Evolutionary conservation across 352 stramenopile species (phyloP), one percentile per base, ranked within the genome.

Genomic region (Peronospora destructor): DNA sequence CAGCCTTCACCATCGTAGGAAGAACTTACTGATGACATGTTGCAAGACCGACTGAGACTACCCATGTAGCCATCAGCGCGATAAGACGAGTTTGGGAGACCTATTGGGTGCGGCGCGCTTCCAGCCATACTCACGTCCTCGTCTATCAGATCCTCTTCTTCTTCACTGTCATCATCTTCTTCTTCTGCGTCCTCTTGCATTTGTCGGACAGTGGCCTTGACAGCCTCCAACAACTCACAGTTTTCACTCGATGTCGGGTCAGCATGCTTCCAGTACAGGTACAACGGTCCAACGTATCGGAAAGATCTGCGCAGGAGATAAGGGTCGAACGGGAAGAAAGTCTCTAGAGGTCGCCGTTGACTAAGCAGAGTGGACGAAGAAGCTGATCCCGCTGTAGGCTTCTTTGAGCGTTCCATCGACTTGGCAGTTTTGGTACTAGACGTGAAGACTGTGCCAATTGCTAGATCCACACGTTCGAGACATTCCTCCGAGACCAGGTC

Each of bases 301-400:
- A 97, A 96, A 16, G 92, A 98, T 26, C 83, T 79, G 14, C 92
- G 76, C 23, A 99, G 62, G 30, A 99, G 68, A 56, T 98, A 98
- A 6, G 95, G 95, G 68, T 99, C 95, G 54, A 98, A 99, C 19
- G 95, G 95, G 51, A 99, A 99, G 56, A 98, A 99, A 5, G 79
- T 90, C 49, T 90, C 76, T 6, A 87, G 60, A 14, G 74, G 73
- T 32, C 85, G 73, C 9, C 77, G 74, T 28, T 81, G 64, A 7
- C 71, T 73, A 11, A 88, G 62, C 12, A 80, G 35, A 4, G 62
- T 68, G 10, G 56, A 56, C 19, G 64, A 52, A 13, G 64, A 41
- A 6, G 56, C 58, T 26, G 52, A 61, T 17, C 68, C 53, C 13
- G 58, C 43, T 2, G 69, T 75, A 3, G 78, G 75, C 30, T 73